Conservation (phyloP, 2,329 filamentous ascomycete genomes). For the Dryadomyces quercivorus region DNA sequence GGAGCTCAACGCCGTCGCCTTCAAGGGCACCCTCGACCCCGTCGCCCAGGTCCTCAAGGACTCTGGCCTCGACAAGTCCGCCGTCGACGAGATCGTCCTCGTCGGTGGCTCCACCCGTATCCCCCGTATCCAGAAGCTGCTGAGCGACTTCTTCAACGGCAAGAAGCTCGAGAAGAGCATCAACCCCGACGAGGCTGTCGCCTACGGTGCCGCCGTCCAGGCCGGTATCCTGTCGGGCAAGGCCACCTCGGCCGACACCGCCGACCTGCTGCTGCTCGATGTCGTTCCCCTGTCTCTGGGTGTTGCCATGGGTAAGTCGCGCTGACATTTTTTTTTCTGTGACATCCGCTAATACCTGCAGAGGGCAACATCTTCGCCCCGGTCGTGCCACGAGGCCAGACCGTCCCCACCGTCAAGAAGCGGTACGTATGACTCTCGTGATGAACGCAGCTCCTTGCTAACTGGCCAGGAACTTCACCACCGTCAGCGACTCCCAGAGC, state of each 20-base stretch:
- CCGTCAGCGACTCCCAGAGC: slow-evolving; percentile 63
- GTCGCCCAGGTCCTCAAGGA: slow-evolving; percentile 97
- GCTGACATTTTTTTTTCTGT: neutral
- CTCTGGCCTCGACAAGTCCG: slow-evolving; percentile 72
- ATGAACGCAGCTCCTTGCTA: too few relatives aligned
- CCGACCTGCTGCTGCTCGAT: slow-evolving; percentile 89
- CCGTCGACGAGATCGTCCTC: slow-evolving; percentile 96
- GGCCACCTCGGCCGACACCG: slow-evolving; percentile 88
- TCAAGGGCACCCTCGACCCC: slow-evolving; percentile 84
- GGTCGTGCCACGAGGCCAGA: slow-evolving; percentile 70
- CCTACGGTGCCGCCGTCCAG: slow-evolving; percentile 97
- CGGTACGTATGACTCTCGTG: slow-evolving; percentile 23
- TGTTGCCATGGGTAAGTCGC: slow-evolving; percentile 75
- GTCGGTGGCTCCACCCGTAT: slow-evolving; percentile 99
- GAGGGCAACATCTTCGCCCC: slow-evolving; percentile 91
- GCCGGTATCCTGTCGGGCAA: slow-evolving; percentile 98
- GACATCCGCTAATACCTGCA: neutral
- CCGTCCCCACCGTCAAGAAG: slow-evolving; percentile 74
- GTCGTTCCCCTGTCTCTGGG: slow-evolving; percentile 92
- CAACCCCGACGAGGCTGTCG: slow-evolving; percentile 98
- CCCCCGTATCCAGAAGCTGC: slow-evolving; percentile 95
- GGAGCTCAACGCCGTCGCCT: slow-evolving; percentile 93
- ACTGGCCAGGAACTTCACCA: slow-evolving; percentile 60
- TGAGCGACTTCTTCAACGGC: slow-evolving; percentile 97
- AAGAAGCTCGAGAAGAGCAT: slow-evolving; percentile 99